Conservation (phyloP, 768 basidiomycete genomes). For the Leccinum subtestaceum region DNA sequence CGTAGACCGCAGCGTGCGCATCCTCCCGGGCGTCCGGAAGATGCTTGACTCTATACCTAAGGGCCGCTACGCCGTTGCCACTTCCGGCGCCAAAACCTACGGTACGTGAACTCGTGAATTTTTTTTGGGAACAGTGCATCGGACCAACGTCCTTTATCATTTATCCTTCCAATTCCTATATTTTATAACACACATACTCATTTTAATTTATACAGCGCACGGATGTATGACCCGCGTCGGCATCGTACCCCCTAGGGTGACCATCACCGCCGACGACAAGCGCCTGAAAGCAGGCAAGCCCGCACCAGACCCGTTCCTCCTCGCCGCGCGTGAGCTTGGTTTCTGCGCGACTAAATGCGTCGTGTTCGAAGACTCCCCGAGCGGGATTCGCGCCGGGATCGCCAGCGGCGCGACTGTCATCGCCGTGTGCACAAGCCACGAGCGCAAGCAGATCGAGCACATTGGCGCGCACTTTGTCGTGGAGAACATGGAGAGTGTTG, state of each 20-base stretch:
- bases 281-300: slow-evolving; percentile 66
- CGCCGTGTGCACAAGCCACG: slow-evolving; percentile 73
- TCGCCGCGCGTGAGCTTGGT: slow-evolving; percentile 57
- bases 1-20: slow-evolving; percentile 63
- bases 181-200: neutral
- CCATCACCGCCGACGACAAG: slow-evolving; percentile 75
- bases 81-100: slow-evolving; percentile 71
- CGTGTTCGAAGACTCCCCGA: slow-evolving; percentile 75
- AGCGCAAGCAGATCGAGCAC: slow-evolving; percentile 49
- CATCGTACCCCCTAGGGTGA: slow-evolving; percentile 62
- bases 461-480: slow-evolving; percentile 57
- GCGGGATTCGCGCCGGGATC: slow-evolving; percentile 64
- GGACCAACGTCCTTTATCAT: neutral
- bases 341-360: slow-evolving; percentile 59
- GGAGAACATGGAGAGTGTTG: slow-evolving; percentile 51
- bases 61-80: slow-evolving; percentile 70
- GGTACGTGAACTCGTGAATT: slow-evolving; percentile 36
- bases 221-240: slow-evolving; percentile 73
- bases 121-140: neutral
- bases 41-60: slow-evolving; percentile 65
- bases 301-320: slow-evolving; percentile 61
- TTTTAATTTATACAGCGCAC: slow-evolving; percentile 37
- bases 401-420: slow-evolving; percentile 73
- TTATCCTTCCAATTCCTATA: neutral
- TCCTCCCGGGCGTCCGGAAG: slow-evolving; percentile 65